phyloP scores from a whole-genome alignment of 2,329 filamentous ascomycete species.

The Claviceps fusiformis region DNA sequence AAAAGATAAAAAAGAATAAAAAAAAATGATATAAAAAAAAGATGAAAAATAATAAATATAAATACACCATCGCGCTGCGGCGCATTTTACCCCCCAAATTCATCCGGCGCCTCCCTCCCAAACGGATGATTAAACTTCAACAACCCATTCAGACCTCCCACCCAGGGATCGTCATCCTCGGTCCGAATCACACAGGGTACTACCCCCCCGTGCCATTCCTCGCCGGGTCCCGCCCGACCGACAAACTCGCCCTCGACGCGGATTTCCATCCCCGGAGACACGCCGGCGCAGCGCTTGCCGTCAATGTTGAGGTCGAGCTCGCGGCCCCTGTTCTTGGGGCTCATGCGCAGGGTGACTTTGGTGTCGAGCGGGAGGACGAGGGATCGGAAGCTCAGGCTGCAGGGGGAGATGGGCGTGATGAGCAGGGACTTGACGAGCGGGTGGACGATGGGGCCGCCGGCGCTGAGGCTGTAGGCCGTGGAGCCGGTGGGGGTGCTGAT shows the following conservation, averaged over 20 bases:
- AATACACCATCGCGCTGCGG: too few species aligned
- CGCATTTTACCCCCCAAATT: slow-evolving; percentile 8
- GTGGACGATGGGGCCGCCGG: slow-evolving; percentile 86
- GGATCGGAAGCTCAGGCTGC: slow-evolving; percentile 83
- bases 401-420: slow-evolving; percentile 86
- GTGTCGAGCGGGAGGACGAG: slow-evolving; percentile 80
- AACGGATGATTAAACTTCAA: slow-evolving; percentile 98
- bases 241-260: slow-evolving; percentile 80
- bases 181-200: slow-evolving; percentile 78
- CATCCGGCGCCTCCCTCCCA: slow-evolving; percentile 35
- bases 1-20: too few species aligned
- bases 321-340: slow-evolving; percentile 62
- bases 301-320: slow-evolving; percentile 72
- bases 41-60: not conserved
- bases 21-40: too few species aligned
- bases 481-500: slow-evolving; percentile 89
- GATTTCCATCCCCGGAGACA: slow-evolving; percentile 68
- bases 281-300: slow-evolving; percentile 53
- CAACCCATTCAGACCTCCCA: slow-evolving; percentile 81
- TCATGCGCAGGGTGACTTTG: slow-evolving; percentile 68
- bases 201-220: slow-evolving; percentile 62
- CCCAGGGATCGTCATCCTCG: slow-evolving; percentile 83
- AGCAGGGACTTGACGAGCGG: slow-evolving; percentile 79
- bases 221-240: slow-evolving; percentile 25
- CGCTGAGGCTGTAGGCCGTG: slow-evolving; percentile 89